phyloP scores from a whole-genome alignment of 2,329 filamentous ascomycete genomes.

The Ceratocystis smalleyi region DNA sequence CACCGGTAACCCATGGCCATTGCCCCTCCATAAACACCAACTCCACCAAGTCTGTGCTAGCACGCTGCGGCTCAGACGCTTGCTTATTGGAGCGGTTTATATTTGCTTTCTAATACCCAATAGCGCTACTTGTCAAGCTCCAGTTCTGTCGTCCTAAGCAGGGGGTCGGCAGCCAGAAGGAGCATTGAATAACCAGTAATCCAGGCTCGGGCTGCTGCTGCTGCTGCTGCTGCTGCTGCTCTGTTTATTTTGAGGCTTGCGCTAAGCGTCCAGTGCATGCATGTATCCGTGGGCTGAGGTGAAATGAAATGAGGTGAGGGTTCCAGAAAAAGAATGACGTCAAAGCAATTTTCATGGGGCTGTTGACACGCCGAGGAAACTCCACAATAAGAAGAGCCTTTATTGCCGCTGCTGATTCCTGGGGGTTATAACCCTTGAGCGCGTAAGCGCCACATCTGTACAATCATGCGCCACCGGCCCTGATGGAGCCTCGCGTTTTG shows the following conservation, averaged over 20 bases:
- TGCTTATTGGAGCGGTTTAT: conserved; percentile 1
- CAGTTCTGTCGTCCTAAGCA: not conserved
- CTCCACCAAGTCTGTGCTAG: not conserved
- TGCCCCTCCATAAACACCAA: not conserved
- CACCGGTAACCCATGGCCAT: not conserved
- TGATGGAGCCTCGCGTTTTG: not conserved
- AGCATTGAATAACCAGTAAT: not conserved
- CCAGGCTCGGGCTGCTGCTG: not conserved
- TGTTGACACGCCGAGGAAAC: not conserved
- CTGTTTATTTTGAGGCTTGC: no score
- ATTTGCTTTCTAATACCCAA: not conserved
- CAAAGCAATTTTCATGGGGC: not conserved
- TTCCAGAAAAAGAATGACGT: not conserved
- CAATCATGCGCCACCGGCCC: not conserved
- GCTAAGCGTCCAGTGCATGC: not conserved
- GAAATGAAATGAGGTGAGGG: not conserved
- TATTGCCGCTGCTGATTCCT: no score
- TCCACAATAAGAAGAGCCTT: no score
- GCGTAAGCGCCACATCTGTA: not conserved
- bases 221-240: no score
- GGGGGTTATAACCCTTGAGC: not conserved
- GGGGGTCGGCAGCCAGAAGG: not conserved
- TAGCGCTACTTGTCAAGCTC: not conserved
- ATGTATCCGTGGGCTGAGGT: not conserved
- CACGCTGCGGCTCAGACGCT: not conserved